Conservation (phyloP, 805 yeast species). For the Kuraishia ogatae region DNA sequence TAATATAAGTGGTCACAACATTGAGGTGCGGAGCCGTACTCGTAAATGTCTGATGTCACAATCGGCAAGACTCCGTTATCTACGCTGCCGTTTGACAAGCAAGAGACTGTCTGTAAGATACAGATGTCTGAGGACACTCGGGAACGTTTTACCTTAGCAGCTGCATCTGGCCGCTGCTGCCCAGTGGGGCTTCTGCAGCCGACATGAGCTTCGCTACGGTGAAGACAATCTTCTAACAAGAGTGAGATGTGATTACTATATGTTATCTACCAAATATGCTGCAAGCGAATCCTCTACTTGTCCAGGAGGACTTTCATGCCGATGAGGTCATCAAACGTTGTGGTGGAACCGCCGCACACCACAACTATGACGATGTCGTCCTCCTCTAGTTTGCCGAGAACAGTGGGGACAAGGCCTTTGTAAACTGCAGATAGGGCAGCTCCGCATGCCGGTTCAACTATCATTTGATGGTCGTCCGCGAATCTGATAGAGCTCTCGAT, state of each 20-base stretch:
- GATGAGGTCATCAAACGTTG: conserved; percentile 1
- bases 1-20: background rate
- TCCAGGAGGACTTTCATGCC: background rate
- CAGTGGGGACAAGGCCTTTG: conserved; percentile 20
- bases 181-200: background rate
- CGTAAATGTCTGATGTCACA: background rate
- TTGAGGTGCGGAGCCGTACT: background rate
- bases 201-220: background rate
- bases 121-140: background rate
- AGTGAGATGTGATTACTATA: too few species aligned
- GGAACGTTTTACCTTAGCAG: background rate
- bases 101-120: background rate
- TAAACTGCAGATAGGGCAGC: conserved; percentile 53
- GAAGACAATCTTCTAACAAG: too few species aligned
- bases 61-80: background rate
- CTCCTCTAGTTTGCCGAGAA: conserved; percentile 24
- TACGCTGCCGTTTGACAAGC: too few species aligned
- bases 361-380: conserved; percentile 42
- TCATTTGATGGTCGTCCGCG: conserved; percentile 38
- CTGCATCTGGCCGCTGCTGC: background rate
- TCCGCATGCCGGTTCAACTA: conserved; percentile 70
- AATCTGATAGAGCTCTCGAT: conserved; percentile 41
- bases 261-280: too few species aligned
- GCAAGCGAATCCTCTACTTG: background rate
- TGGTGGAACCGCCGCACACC: conserved; percentile 45